These are phyloP conservation scores for Termitomyces sp. DNA, from an alignment of 768 basidiomycete genomes.

Conservation along the genomic window DNA sequence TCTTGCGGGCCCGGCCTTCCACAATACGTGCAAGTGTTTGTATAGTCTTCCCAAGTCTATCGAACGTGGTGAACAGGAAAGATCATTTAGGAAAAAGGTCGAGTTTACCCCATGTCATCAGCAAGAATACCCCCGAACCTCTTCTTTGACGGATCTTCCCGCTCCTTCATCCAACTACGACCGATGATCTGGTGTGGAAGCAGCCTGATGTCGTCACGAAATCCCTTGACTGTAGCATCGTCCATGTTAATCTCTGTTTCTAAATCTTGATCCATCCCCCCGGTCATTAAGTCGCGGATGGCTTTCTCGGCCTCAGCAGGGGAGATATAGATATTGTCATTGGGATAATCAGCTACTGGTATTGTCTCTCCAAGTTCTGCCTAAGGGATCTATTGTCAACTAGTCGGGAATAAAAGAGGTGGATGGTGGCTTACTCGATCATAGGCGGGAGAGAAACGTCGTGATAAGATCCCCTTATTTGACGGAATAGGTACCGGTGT, in stretches of 20 bases:
- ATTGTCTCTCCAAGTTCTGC: constrained; percentile 26
- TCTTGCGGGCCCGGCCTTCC: constrained; percentile 67
- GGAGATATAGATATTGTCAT: constrained; percentile 28
- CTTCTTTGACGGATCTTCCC: constrained; percentile 66
- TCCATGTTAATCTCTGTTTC: constrained; percentile 55
- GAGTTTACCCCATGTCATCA: constrained; percentile 79
- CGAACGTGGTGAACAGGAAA: constrained; percentile 1
- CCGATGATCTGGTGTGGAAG: constrained; percentile 88
- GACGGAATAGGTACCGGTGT: constrained; percentile 31
- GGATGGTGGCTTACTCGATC: neutral
- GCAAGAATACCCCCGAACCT: constrained; percentile 85
- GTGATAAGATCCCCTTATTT: constrained; percentile 20
- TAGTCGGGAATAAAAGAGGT: neutral
- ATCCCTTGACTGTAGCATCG: constrained; percentile 73
- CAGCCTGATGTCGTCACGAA: constrained; percentile 61
- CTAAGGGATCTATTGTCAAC: neutral
- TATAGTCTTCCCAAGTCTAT: constrained; percentile 83
- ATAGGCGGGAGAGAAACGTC: constrained; percentile 4
- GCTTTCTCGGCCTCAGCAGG: constrained; percentile 70
- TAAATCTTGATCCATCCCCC: constrained; percentile 55
- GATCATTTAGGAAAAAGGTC: neutral
- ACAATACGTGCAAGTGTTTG: constrained; percentile 87
- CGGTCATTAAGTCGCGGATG: constrained; percentile 70
- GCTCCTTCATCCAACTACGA: constrained; percentile 79
- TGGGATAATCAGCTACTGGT: constrained; percentile 21